These are phyloP conservation scores for Niveomyces coronatus DNA, from an alignment of 2,329 filamentous ascomycete species.

Conservation along the genomic window DNA sequence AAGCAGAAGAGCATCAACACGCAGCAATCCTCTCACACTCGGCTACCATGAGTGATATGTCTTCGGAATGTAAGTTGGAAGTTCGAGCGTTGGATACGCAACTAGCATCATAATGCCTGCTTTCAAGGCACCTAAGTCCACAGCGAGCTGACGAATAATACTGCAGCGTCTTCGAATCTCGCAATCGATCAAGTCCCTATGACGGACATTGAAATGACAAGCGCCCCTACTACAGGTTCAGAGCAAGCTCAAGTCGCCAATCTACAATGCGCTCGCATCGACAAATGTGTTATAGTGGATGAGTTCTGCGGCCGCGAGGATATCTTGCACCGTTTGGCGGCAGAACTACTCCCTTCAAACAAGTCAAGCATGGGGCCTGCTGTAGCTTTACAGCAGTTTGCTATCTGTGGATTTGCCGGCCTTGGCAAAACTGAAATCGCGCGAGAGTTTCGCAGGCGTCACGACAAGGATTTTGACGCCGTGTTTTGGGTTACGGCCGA, in stretches of 20 bases:
- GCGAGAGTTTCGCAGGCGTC: slow-evolving; percentile 4
- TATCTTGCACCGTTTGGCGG: slow-evolving; percentile 4
- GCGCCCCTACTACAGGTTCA: not conserved
- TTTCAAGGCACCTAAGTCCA: too few species aligned
- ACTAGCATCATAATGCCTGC: too few species aligned
- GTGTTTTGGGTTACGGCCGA: slow-evolving; percentile 9
- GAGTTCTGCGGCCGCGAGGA: slow-evolving; percentile 9
- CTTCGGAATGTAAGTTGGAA: slow-evolving; percentile 1
- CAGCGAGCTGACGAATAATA: not conserved
- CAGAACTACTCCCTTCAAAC: slow-evolving; percentile 4
- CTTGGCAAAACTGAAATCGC: slow-evolving; percentile 10
- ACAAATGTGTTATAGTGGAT: not conserved
- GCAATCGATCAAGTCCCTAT: slow-evolving; percentile 3
- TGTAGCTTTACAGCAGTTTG: slow-evolving; percentile 1
- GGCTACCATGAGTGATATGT: slow-evolving; percentile 4
- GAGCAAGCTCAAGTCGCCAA: not conserved
- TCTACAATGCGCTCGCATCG: slow-evolving; percentile 1
- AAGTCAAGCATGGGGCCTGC: slow-evolving; percentile 1
- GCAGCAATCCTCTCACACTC: slow-evolving; percentile 5
- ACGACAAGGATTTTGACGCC: slow-evolving; percentile 4
- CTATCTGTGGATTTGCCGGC: slow-evolving; percentile 6
- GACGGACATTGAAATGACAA: slow-evolving; percentile 3
- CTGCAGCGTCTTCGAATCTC: not conserved
- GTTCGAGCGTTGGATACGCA: not conserved
- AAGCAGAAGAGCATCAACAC: slow-evolving; percentile 8